phyloP scores from a whole-genome alignment of 257 asterid genomes.

The Primulina tabacum region DNA sequence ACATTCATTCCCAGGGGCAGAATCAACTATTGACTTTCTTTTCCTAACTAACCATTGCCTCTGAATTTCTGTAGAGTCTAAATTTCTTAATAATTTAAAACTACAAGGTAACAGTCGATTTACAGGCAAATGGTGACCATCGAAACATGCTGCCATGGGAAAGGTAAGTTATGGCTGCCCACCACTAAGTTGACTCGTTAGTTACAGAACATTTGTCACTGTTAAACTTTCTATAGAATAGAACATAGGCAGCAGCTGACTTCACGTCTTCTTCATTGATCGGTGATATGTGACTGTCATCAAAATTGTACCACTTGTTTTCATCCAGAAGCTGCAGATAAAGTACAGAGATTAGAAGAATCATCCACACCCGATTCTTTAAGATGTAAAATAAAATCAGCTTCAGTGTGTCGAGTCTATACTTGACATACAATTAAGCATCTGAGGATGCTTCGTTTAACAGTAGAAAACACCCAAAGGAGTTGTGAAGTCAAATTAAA shows the following conservation, averaged over 20 bases:
- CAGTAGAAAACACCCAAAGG: not conserved
- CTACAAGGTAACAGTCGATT: constrained; percentile 21
- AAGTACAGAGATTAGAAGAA: constrained; percentile 10
- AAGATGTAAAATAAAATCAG: not conserved
- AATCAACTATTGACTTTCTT: constrained; percentile 22
- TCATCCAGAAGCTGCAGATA: constrained; percentile 81
- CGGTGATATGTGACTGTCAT: constrained; percentile 79
- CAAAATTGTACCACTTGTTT: constrained; percentile 94
- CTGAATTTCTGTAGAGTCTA: constrained; percentile 29
- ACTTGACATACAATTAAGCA: no score
- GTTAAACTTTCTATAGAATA: constrained; percentile 81
- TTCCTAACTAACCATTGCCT: constrained; percentile 26
- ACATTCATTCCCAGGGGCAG: constrained; percentile 18
- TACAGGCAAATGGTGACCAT: constrained; percentile 31
- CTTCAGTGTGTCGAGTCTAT: no score
- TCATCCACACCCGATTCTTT: constrained; percentile 1
- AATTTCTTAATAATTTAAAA: constrained; percentile 24
- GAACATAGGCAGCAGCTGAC: constrained; percentile 90
- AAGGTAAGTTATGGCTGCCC: constrained; percentile 28
- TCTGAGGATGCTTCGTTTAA: not conserved
- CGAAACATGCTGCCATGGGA: constrained; percentile 28
- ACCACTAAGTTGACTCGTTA: constrained; percentile 44
- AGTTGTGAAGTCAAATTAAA: not conserved
- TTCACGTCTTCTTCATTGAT: constrained; percentile 92
- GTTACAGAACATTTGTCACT: constrained; percentile 52